phyloP scores from a whole-genome alignment of 306 rosid species.

The Vicia villosa region DNA sequence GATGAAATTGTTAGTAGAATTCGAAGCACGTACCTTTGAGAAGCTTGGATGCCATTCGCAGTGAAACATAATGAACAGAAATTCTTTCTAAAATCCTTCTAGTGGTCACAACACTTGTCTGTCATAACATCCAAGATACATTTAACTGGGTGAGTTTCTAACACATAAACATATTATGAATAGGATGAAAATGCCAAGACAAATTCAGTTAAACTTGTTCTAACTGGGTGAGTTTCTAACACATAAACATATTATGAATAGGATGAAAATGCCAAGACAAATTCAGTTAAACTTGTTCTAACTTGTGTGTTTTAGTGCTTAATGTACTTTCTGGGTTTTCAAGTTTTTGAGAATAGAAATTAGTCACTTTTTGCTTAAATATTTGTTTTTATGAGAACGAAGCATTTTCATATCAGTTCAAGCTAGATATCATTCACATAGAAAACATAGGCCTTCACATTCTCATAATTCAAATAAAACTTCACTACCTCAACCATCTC shows the following conservation, averaged over 20 bases:
- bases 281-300: constrained; percentile 32
- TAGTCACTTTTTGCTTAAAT: neutral
- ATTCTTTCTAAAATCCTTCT: constrained; percentile 82
- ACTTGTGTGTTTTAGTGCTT: constrained; percentile 35
- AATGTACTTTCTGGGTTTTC: constrained; percentile 15
- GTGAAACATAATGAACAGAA: constrained; percentile 70
- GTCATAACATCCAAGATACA: constrained; percentile 40
- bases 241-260: constrained; percentile 20
- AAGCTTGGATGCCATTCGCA: constrained; percentile 88
- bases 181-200: neutral
- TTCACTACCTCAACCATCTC: constrained; percentile 45
- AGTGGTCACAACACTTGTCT: constrained; percentile 81
- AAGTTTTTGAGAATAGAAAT: neutral
- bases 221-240: constrained; percentile 29
- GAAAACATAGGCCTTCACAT: constrained; percentile 54
- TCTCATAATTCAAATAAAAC: constrained; percentile 47
- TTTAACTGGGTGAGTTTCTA: constrained; percentile 12
- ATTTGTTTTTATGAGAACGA: constrained; percentile 33
- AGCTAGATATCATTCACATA: constrained; percentile 65
- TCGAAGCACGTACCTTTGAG: constrained; percentile 64
- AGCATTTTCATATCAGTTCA: constrained; percentile 46
- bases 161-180: constrained; percentile 22
- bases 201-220: constrained; percentile 26
- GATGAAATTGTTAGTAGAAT: neutral
- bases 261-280: neutral